These are phyloP conservation scores for Acer saccharum DNA, from an alignment of 345 rosid species.

Conservation along the genomic window DNA sequence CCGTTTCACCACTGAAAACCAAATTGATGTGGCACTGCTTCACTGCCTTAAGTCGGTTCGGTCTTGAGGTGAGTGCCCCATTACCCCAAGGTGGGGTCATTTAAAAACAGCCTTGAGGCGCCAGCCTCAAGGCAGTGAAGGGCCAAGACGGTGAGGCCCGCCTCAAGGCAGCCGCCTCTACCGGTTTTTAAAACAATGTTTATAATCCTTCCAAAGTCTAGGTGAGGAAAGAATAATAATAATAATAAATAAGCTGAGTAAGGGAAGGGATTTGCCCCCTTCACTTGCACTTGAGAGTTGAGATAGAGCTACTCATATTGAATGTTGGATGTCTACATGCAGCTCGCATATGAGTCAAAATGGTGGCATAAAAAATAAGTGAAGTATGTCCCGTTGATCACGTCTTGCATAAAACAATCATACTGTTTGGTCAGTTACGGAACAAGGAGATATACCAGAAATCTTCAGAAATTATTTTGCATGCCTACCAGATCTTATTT, in stretches of 20 bases:
- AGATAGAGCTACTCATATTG: background rate
- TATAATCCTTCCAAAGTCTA: background rate
- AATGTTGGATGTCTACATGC: background rate
- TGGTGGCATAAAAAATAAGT: background rate
- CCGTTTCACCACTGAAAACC: no score
- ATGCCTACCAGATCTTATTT: background rate
- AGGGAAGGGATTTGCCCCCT: background rate
- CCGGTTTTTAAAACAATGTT: no score
- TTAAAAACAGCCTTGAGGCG: no score
- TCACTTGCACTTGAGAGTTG: background rate
- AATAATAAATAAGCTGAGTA: background rate
- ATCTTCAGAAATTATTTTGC: background rate
- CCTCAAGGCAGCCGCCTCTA: no score
- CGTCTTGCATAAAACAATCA: background rate
- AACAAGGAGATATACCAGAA: background rate
- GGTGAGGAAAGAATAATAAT: background rate
- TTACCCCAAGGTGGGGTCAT: no score
- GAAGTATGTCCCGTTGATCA: background rate
- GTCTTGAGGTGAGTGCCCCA: no score
- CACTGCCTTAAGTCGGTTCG: no score
- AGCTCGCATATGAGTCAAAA: background rate
- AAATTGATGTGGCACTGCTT: no score
- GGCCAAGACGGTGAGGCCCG: no score
- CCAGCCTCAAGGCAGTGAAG: no score
- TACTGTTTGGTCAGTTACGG: background rate